Evolutionary conservation across 23 red algal genomes (phyloP).

Genomic region (Gracilaria domingensis): DNA sequence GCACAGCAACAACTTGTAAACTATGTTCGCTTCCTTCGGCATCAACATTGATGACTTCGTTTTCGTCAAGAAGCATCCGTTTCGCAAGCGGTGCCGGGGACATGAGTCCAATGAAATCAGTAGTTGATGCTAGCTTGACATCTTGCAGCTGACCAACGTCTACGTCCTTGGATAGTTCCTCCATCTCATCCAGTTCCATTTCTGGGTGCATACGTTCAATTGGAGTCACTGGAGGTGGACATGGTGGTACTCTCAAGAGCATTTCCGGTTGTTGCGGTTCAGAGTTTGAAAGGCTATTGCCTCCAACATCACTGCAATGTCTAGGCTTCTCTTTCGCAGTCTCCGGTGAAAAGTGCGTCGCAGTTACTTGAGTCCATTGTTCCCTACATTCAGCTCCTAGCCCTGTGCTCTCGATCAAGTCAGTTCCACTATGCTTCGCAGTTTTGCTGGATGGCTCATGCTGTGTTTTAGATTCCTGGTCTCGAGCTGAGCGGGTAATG

Average conservation of each 20-base stretch:
- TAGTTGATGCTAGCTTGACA: background rate
- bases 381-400: background rate
- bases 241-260: background rate
- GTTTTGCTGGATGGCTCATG: background rate
- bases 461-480: background rate
- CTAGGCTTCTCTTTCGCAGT: too few relatives aligned
- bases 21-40: background rate
- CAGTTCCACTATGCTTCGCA: background rate
- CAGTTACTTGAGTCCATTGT: background rate
- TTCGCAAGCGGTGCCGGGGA: slow-evolving; percentile 32
- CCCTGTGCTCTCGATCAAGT: background rate
- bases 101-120: slow-evolving; percentile 1
- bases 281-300: too few relatives aligned
- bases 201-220: background rate
- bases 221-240: background rate
- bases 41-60: background rate
- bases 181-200: background rate
- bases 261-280: slow-evolving; percentile 20
- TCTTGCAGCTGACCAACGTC: background rate
- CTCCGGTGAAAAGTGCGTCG: background rate
- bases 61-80: background rate
- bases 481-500: background rate
- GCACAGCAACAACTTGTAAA: background rate
- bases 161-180: background rate
- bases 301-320: background rate